Conservation (phyloP, 2,329 filamentous ascomycete species). For the Colletotrichum melonis region DNA sequence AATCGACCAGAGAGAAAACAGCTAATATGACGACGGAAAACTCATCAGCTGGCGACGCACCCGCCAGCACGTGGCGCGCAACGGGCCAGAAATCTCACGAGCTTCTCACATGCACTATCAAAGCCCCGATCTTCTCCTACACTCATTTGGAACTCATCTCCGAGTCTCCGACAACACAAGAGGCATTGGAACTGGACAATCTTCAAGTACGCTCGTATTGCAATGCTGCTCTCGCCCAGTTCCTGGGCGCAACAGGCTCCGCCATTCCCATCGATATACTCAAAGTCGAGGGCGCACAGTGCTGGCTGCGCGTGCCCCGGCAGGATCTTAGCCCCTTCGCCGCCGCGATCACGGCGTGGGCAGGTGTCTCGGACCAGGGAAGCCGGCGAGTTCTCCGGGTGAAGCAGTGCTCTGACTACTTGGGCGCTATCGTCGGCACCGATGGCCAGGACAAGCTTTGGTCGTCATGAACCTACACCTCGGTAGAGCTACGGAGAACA, state of each 20-base stretch:
- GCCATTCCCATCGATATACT: conserved; percentile 79
- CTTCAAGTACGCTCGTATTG: conserved; percentile 73
- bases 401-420: conserved; percentile 71
- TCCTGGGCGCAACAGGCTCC: conserved; percentile 75
- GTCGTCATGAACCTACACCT: conserved; percentile 49
- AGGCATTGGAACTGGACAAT: conserved; percentile 60
- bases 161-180: conserved; percentile 27
- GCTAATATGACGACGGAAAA: conserved; percentile 28
- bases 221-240: conserved; percentile 72
- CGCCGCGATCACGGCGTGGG: conserved; percentile 75
- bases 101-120: conserved; percentile 63
- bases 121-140: conserved; percentile 65
- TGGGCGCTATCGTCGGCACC: conserved; percentile 68
- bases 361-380: conserved; percentile 56
- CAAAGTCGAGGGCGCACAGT: conserved; percentile 64
- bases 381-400: conserved; percentile 65
- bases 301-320: conserved; percentile 74
- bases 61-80: conserved; percentile 2
- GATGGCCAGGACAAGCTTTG: conserved; percentile 60
- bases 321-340: conserved; percentile 70
- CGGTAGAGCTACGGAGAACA: not conserved
- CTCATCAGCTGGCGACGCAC: not conserved
- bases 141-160: conserved; percentile 63
- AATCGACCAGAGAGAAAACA: not conserved
- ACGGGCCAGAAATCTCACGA: conserved; percentile 54